Evolutionary conservation across 257 asterid species (phyloP).

Genomic region (Capsicum pubescens): DNA sequence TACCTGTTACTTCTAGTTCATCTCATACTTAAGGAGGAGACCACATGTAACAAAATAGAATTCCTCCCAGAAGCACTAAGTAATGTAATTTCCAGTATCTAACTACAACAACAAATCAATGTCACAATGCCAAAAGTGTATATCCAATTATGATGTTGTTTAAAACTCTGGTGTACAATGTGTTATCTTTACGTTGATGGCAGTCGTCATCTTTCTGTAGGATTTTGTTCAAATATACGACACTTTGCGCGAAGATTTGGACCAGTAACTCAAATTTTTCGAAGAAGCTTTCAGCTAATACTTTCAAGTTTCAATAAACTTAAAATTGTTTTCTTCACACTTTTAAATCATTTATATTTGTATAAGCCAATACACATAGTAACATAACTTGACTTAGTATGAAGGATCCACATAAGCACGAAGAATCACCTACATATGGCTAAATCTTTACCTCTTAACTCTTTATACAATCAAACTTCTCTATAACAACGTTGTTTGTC

Average conservation of each 20-base stretch:
- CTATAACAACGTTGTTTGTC: background rate
- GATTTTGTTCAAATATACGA: background rate
- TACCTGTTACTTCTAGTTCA: slow-evolving; percentile 27
- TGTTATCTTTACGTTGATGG: background rate
- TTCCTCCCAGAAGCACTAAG: background rate
- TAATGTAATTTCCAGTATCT: background rate
- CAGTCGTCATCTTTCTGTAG: background rate
- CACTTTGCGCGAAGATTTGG: background rate
- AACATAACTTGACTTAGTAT: background rate
- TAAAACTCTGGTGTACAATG: background rate
- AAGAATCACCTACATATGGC: background rate
- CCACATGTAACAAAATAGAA: background rate
- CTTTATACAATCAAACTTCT: background rate
- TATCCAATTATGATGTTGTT: background rate
- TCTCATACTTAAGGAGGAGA: slow-evolving; percentile 6
- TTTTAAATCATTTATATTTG: background rate
- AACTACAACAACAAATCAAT: background rate
- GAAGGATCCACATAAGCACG: background rate
- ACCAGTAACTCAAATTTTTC: background rate
- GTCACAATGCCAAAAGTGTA: background rate
- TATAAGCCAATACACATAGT: background rate
- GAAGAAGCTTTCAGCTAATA: background rate
- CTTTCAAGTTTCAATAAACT: background rate
- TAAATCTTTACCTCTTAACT: background rate
- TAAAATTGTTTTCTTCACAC: background rate